Conservation (phyloP, 257 asterid genomes). For the Scutellaria galericulata region DNA sequence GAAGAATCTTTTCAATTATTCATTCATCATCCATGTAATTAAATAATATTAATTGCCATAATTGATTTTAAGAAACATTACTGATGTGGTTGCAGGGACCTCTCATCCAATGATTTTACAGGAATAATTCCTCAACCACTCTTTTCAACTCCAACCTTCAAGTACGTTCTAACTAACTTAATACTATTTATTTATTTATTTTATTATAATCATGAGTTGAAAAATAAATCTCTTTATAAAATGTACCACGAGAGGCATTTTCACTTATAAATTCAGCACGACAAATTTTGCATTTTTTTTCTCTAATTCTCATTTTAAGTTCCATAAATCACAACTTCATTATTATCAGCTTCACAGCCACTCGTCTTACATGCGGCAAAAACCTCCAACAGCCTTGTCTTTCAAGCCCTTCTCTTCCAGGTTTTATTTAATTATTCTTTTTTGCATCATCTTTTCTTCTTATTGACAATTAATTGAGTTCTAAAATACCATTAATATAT, state of each 20-base stretch:
- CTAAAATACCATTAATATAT: too few relatives aligned
- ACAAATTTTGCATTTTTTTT: neutral
- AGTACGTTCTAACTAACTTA: constrained; percentile 45
- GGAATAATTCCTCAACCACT: constrained; percentile 71
- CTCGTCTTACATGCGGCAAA: constrained; percentile 68
- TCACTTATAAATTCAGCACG: too few relatives aligned
- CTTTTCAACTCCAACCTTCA: constrained; percentile 65
- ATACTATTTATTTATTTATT: too few relatives aligned
- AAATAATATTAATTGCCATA: too few relatives aligned
- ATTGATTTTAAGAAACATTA: neutral
- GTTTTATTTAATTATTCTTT: constrained; percentile 30
- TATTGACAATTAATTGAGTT: too few relatives aligned
- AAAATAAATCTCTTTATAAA: too few relatives aligned
- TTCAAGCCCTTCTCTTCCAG: constrained; percentile 67
- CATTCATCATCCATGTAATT: too few relatives aligned
- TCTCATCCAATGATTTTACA: constrained; percentile 71
- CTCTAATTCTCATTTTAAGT: neutral
- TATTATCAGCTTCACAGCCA: constrained; percentile 70
- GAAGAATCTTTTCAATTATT: constrained; percentile 21
- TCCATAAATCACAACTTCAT: neutral
- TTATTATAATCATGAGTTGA: too few relatives aligned
- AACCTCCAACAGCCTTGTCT: constrained; percentile 71
- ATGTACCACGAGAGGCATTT: too few relatives aligned
- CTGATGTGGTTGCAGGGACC: constrained; percentile 58
- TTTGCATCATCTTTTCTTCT: neutral